These are phyloP conservation scores for Yarrowia sp. DNA, from an alignment of 805 yeast species.

Conservation along the genomic window DNA sequence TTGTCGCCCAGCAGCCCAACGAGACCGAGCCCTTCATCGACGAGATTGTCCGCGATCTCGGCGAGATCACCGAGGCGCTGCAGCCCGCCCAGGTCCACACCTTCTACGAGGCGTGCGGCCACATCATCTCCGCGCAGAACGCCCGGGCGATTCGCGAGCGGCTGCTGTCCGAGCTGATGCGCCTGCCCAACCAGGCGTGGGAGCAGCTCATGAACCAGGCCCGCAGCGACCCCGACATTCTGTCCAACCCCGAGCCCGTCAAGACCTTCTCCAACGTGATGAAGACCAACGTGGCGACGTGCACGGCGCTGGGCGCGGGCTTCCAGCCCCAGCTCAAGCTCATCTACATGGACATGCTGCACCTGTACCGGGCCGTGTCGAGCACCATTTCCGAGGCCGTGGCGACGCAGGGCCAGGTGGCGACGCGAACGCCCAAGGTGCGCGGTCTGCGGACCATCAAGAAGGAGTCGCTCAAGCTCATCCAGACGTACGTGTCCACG, in stretches of 20 bases:
- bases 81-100: slow-evolving; percentile 98
- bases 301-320: slow-evolving; percentile 90
- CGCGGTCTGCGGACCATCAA: slow-evolving; percentile 94
- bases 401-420: slow-evolving; percentile 75
- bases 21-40: slow-evolving; percentile 89
- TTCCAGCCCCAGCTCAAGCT: slow-evolving; percentile 83
- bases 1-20: slow-evolving; percentile 79
- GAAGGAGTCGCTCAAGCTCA: slow-evolving; percentile 84
- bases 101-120: slow-evolving; percentile 96
- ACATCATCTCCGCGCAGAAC: slow-evolving; percentile 84
- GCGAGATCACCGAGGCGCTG: slow-evolving; percentile 82
- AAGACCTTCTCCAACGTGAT: slow-evolving; percentile 90
- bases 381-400: slow-evolving; percentile 79
- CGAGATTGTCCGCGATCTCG: slow-evolving; percentile 81
- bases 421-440: slow-evolving; percentile 92
- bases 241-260: slow-evolving; percentile 76
- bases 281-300: slow-evolving; percentile 93
- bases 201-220: slow-evolving; percentile 81
- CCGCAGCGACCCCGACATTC: slow-evolving; percentile 73
- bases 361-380: slow-evolving; percentile 84
- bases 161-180: slow-evolving; percentile 76
- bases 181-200: slow-evolving; percentile 94
- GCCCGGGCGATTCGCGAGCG: slow-evolving; percentile 65
- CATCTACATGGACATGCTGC: slow-evolving; percentile 85
- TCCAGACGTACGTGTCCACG: slow-evolving; percentile 83